A percentile compares a stretch with the other conserved stretches of the same genome.
Conservation (phyloP, 108 stramenopile species). For the Cyclotella baltica region DNA sequence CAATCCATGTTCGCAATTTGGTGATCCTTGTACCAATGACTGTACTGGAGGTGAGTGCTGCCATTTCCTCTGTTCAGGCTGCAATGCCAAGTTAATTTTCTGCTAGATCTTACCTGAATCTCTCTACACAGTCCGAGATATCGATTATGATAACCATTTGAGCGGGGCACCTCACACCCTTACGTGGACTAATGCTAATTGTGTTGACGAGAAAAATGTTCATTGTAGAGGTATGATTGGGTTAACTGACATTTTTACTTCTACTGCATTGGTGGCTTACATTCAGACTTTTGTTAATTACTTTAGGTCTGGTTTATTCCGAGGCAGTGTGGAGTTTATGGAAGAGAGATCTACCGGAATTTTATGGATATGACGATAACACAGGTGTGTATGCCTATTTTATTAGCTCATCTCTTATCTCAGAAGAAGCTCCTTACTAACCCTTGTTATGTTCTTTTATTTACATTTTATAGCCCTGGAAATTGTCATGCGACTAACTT, state of each 20-base stretch:
- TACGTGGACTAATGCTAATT: slow-evolving; percentile 11
- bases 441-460: background rate
- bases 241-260: background rate
- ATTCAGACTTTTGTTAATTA: background rate
- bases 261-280: background rate
- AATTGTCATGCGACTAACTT: slow-evolving; percentile 24
- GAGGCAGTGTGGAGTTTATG: slow-evolving; percentile 34
- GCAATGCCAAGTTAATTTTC: background rate
- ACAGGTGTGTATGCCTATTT: background rate
- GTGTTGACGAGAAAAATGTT: background rate
- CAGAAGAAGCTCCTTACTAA: background rate
- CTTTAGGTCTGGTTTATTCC: slow-evolving; percentile 15
- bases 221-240: background rate
- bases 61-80: background rate
- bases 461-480: background rate
- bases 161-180: slow-evolving; percentile 3
- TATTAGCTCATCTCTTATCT: background rate
- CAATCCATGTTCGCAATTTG: background rate
- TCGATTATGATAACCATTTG: slow-evolving; percentile 7
- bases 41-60: slow-evolving; percentile 11
- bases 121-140: slow-evolving; percentile 25
- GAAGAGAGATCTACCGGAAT: slow-evolving; percentile 9
- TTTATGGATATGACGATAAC: slow-evolving; percentile 26
- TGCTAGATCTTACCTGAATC: background rate
- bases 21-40: slow-evolving; percentile 4